Percentiles rank a stretch among this genome's conserved stretches.
phyloP scores from a whole-genome alignment of 768 basidiomycete species.

The Exsudoporus frostii region DNA sequence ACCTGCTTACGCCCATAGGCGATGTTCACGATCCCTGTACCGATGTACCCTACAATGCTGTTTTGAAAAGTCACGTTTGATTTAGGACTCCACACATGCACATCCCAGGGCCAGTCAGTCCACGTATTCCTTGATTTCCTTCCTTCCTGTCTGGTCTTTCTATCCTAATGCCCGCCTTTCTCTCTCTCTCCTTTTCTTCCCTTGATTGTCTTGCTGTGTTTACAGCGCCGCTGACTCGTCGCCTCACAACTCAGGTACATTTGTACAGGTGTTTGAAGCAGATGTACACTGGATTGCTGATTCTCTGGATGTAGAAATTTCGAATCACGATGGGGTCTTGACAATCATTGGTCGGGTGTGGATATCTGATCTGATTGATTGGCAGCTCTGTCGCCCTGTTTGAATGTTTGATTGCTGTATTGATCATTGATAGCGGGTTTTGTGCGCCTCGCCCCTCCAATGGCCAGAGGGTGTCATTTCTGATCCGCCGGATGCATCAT shows the following conservation, averaged over 20 bases:
- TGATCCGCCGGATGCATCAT: no score
- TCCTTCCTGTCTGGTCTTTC: neutral
- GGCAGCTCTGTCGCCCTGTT: no score
- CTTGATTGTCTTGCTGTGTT: neutral
- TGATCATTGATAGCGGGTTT: no score
- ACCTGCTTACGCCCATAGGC: no score
- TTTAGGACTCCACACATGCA: constrained; percentile 4
- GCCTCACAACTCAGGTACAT: neutral
- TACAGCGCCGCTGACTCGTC: neutral
- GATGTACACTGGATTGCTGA: neutral
- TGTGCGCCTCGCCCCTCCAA: no score
- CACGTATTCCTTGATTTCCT: neutral
- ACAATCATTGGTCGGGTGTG: neutral
- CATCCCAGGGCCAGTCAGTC: neutral
- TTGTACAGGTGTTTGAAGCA: neutral
- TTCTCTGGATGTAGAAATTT: no score
- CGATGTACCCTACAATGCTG: constrained; percentile 3
- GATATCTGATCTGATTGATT: no score
- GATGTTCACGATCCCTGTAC: neutral
- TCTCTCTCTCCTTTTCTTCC: no score
- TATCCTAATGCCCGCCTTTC: neutral
- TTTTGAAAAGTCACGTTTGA: neutral
- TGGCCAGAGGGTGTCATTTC: no score
- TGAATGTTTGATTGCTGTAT: no score
- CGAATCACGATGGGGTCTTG: neutral